phyloP scores from a whole-genome alignment of 768 basidiomycete genomes.

The Tephrocybe rancida region DNA sequence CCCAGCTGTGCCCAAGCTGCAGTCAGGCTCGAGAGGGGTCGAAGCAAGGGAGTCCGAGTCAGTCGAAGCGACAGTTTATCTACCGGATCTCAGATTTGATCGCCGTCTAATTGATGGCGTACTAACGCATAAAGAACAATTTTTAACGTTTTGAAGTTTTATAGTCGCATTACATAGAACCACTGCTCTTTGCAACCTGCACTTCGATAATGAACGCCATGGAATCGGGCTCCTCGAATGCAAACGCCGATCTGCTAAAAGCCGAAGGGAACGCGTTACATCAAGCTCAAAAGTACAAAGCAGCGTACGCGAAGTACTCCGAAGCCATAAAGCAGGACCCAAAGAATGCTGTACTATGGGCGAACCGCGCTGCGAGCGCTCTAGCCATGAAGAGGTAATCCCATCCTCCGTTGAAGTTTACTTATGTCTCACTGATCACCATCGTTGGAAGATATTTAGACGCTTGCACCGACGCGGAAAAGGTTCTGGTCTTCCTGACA shows the following conservation, averaged over 20 bases:
- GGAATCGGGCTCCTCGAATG: conserved; percentile 8
- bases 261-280: conserved; percentile 42
- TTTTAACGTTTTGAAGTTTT: too few species aligned
- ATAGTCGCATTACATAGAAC: too few species aligned
- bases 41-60: too few species aligned
- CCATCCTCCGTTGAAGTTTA: not conserved
- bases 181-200: too few species aligned
- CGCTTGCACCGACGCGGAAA: conserved; percentile 30
- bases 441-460: conserved; percentile 30
- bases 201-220: too few species aligned
- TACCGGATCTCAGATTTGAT: too few species aligned
- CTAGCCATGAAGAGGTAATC: conserved; percentile 37
- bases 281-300: conserved; percentile 30
- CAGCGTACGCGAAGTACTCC: conserved; percentile 41
- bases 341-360: conserved; percentile 41
- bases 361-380: conserved; percentile 46
- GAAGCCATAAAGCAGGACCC: conserved; percentile 41
- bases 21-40: too few species aligned
- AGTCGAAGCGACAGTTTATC: too few species aligned
- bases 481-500: conserved; percentile 20
- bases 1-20: too few species aligned
- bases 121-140: too few species aligned
- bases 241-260: conserved; percentile 33
- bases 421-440: not conserved
- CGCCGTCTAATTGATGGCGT: too few species aligned